phyloP scores from a whole-genome alignment of 192 early-diverging fungal genomes.

The Coemansia sp. region DNA sequence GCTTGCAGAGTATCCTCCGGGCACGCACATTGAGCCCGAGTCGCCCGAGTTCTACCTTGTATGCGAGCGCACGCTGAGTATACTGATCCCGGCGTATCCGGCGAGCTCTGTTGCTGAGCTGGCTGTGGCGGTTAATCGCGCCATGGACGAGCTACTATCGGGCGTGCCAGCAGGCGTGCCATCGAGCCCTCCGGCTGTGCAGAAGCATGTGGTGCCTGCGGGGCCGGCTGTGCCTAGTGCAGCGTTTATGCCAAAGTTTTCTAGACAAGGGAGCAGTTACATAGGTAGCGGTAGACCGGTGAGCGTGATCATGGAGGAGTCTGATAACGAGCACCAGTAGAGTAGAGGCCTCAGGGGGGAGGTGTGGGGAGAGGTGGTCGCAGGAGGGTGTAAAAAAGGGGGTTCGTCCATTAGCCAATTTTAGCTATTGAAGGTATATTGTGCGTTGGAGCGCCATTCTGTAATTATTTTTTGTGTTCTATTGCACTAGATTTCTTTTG shows the following conservation, averaged over 20 bases:
- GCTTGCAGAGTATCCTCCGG: constrained; percentile 20
- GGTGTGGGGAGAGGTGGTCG: too few species aligned
- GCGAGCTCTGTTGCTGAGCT: constrained; percentile 29
- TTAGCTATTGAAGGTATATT: constrained; percentile 1
- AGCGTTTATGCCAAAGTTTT: constrained; percentile 7
- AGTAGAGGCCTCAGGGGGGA: background rate
- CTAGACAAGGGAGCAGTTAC: constrained; percentile 11
- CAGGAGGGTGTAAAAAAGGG: too few species aligned
- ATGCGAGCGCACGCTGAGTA: constrained; percentile 29
- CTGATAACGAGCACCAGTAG: constrained; percentile 19
- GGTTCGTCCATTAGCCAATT: too few species aligned
- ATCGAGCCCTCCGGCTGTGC: constrained; percentile 4
- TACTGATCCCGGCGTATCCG: constrained; percentile 30
- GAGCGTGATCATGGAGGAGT: constrained; percentile 42
- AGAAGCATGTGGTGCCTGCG: constrained; percentile 3
- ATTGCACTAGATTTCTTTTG: too few species aligned
- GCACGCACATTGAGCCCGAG: constrained; percentile 19
- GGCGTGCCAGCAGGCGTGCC: too few species aligned
- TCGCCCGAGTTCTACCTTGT: constrained; percentile 36
- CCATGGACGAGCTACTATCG: constrained; percentile 29
- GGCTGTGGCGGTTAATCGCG: constrained; percentile 29
- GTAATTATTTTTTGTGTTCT: background rate
- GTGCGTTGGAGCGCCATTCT: background rate
- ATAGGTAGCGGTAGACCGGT: constrained; percentile 23
- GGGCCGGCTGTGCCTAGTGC: background rate